Base-by-base conservation (phyloP, 352 stramenopile genomes). In the Globisporangium acanthophoron region DNA sequence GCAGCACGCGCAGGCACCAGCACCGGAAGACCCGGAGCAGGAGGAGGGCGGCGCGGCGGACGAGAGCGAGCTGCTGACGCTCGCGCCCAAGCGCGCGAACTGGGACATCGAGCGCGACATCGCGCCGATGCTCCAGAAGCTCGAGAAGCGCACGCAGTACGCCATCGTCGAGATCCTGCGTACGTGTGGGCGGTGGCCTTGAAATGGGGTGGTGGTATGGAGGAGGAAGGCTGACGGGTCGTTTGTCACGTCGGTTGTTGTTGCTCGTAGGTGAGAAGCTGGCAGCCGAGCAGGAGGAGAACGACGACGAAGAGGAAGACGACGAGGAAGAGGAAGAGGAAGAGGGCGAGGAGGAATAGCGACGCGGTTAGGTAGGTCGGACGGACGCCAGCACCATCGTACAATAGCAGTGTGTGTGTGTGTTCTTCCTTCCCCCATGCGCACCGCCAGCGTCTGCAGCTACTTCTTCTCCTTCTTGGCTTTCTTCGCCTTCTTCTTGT, bases 21-120 rank as follows among this genome's bases (percentile, higher is more conserved):
- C 54, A 13, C n/a, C 20, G 41, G 16, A 15, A 29, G 5, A 18
- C 20, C 56, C 39, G 50, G 74, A 66, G 3, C 35, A 71, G 20
- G 52, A 74, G 20, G 53, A 69, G 5, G 57, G 70, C 24, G 65
- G 62, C 31, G 15, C 27, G 3, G n/a, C 8, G 21, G 76, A 79
- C 7, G 80, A 88, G 0, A 75, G 80, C 15, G 85, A 94, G 7
- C 52, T 87, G 29, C 58, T 95, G 52, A 85, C 82, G 40, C 65
- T 95, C 2, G 86, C 86, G 21, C 83, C 86, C 1, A 93, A 92
- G 69, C 83, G 82, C 21, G 83, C 84, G 20, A 95, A 92, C 56
- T 95, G 84, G 83, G 86, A 95, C 55, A 90, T 95, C 57, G 84
- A 94, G 60, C 80, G 86, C 29, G 84, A 92, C 50, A 89, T 95